Conservation (phyloP, 768 basidiomycete species). For the Panaeolus papilionaceus region DNA sequence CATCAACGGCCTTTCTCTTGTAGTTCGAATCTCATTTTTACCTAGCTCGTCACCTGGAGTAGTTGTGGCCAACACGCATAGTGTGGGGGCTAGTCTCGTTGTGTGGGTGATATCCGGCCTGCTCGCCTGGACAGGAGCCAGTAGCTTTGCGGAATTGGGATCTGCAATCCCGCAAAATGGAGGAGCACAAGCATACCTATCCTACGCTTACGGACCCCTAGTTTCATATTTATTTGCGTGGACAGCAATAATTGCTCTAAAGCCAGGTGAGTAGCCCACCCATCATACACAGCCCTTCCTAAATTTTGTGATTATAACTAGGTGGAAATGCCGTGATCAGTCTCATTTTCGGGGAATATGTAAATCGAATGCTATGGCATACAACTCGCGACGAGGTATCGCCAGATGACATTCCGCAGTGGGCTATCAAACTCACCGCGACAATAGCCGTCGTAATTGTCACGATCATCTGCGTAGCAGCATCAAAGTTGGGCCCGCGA, state of each 20-base stretch:
- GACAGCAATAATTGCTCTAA: constrained; percentile 90
- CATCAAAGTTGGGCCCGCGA: constrained; percentile 78
- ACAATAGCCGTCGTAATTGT: constrained; percentile 73
- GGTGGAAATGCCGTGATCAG: constrained; percentile 85
- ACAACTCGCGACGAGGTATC: constrained; percentile 72
- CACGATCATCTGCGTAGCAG: constrained; percentile 78
- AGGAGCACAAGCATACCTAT: constrained; percentile 82
- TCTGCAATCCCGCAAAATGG: constrained; percentile 84
- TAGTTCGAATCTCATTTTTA: not conserved
- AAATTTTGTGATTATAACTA: constrained; percentile 30
- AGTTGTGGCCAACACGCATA: constrained; percentile 86
- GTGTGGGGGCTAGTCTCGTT: constrained; percentile 85
- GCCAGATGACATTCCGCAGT: constrained; percentile 82
- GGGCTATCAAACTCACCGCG: constrained; percentile 92
- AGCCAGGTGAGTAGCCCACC: constrained; percentile 61
- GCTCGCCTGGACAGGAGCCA: constrained; percentile 94
- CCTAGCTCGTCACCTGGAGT: constrained; percentile 90
- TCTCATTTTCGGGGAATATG: constrained; percentile 90
- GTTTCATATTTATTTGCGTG: constrained; percentile 93
- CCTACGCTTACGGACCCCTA: constrained; percentile 87
- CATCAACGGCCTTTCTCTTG: constrained; percentile 1
- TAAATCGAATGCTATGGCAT: constrained; percentile 89
- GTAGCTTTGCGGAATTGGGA: constrained; percentile 92
- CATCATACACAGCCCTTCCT: constrained; percentile 1
- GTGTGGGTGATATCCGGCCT: constrained; percentile 89